Evolutionary conservation across 192 early-diverging fungal species (phyloP), one percentile per base, ranked within the genome.

Genomic region (Coemansia sp.): DNA sequence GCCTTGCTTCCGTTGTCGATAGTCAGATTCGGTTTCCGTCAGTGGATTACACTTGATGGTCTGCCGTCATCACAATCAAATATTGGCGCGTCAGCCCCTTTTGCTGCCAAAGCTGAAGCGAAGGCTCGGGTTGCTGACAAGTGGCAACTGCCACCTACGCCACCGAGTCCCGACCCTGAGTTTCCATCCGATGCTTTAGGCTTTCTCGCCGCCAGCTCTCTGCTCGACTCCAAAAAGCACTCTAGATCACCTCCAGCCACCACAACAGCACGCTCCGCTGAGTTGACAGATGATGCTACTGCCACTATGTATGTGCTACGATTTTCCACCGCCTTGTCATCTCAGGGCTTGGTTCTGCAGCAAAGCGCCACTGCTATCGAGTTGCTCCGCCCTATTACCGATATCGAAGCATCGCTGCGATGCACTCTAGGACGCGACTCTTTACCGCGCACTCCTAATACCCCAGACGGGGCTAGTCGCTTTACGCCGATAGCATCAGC

Each of bases 1-100:
- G 81, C 74, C 24, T 65, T 84, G 36, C 66, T 79, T 38, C 73
- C 73, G 20, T 44, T 84, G 50, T 84, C 81, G 15, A 78, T 84
- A 12, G 81, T 84, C 22, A 44, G 81, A 36, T 84, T 84, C 40
- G 81, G 81, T 0, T 72, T 79, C 38, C 71, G 70, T 2, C 81
- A 84, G 61, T 84, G 81, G 81, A 73, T 84, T 41, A 65, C 73
- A 31, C 46, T 79, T 9, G 65, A 69, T n/a, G 64, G 61, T 11
- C 41, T 62, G 16, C 24, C 71, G 11, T 31, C 53, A 16, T 24
- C 27, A 31, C 12, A 55, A 15, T 9, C 27, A 12, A 55, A 29
- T 15, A 5, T 27, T 4, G 27, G 24, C 10, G 27, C 27, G 12
- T 13, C 47, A 5, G 3, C 24, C 24, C 13, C 44, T 3, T 66